Evolutionary conservation across 2,329 filamentous ascomycete genomes (phyloP), one percentile per base, ranked within the genome.

Genomic region (Elsinoe fawcettii): DNA sequence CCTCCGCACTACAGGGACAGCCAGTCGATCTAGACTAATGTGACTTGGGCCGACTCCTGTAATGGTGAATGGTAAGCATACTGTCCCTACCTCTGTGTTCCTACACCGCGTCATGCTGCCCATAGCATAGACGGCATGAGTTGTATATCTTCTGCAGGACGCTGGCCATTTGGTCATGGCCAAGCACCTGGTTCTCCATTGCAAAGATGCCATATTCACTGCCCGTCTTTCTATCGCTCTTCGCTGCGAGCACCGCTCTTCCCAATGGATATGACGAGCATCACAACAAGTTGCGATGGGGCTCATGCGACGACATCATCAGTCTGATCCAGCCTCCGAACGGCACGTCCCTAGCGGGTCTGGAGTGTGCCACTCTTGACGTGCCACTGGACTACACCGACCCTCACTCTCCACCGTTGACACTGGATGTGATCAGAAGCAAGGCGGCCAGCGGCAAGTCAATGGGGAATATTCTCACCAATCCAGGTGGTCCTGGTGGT

Each of bases 341-440:
- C n/a, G 32, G 12, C 1, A 53, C 39, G 2, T 25, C 41, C 2
- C 8, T 79, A 76, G 64, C 77, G 58, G 73, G 69, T 1, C 75
- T 75, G 55, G 69, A 77, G 61, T 80, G 78, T 60, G 74, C 77
- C 16, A 69, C 73, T 5, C 65, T 80, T 3, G 66, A 74, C 37
- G 70, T 80, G 0, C 78, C 77, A 0, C 71, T 80, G 64, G 75
- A 72, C 57, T 66, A 63, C 49, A 67, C 73, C 36, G 62, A 67
- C 18, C 60, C 34, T 36, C 2, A 25, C 34, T 53, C 49, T 2
- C 32, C 16, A 25, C 69, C 41, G 59, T 66, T 77, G n/a, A 67
- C 68, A 1, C 60, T 80, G 18, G 76, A 77, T 3, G 64, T 80
- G 6, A 69, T 73, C 14, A 73, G 73, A 32, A 66, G 74, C 7